Percentiles rank a stretch among this genome's conserved stretches.
phyloP scores from a whole-genome alignment of 1,139 yeast species.

The Saccharomyces hybrid region DNA sequence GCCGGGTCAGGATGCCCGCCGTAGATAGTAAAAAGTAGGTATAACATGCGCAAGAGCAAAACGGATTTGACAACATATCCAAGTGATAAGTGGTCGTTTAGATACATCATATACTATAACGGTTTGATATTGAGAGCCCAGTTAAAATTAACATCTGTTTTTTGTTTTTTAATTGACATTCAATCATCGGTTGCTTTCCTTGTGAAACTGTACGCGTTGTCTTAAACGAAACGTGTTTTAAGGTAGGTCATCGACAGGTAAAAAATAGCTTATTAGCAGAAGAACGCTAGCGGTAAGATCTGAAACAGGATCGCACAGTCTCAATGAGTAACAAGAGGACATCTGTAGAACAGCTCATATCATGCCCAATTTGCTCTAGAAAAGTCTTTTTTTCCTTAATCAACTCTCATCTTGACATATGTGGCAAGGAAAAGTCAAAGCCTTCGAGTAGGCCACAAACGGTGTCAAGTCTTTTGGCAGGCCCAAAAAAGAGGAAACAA shows the following conservation, averaged over 20 bases:
- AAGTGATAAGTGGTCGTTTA: background rate
- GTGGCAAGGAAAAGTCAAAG: slow-evolving; percentile 12
- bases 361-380: slow-evolving; percentile 29
- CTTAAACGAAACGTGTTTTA: background rate
- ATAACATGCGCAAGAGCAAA: background rate
- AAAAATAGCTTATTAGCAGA: background rate
- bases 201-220: background rate
- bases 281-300: background rate
- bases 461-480: slow-evolving; percentile 12
- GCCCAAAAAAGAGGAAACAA: slow-evolving; percentile 12
- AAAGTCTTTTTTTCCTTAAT: slow-evolving; percentile 22
- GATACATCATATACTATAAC: background rate
- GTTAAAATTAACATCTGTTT: background rate
- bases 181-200: background rate
- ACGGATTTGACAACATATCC: background rate
- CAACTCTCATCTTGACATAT: slow-evolving; percentile 27
- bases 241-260: background rate
- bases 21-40: background rate
- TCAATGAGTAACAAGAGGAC: background rate
- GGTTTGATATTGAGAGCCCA: background rate
- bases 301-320: background rate
- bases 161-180: background rate
- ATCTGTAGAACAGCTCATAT: slow-evolving; percentile 19
- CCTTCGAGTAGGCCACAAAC: slow-evolving; percentile 12
- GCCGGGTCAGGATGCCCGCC: background rate